Conservation (phyloP, 441 rosid species). For the Mallotus repandus region DNA sequence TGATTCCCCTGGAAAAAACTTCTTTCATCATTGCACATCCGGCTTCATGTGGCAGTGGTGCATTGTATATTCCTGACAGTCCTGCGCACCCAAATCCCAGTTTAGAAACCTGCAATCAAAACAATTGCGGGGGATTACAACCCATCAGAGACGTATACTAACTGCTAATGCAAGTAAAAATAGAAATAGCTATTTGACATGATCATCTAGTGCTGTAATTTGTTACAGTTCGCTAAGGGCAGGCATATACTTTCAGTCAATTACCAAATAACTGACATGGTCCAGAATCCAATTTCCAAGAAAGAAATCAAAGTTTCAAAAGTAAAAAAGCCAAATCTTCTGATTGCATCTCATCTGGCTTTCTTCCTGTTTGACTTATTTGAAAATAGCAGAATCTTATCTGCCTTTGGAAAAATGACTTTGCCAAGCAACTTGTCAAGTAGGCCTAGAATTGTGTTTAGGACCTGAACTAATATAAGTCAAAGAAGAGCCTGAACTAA, state of each 20-base stretch:
- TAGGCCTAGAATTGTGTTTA: background rate
- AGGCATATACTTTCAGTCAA: too few species aligned
- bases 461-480: background rate
- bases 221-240: too few species aligned
- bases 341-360: background rate
- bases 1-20: slow-evolving; percentile 39
- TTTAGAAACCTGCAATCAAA: slow-evolving; percentile 41
- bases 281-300: too few species aligned
- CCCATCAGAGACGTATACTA: background rate
- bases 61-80: slow-evolving; percentile 40
- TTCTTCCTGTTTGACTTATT: background rate
- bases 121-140: background rate
- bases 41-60: slow-evolving; percentile 50
- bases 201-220: too few species aligned
- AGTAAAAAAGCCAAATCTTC: background rate
- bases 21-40: slow-evolving; percentile 42
- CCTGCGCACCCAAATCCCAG: slow-evolving; percentile 51
- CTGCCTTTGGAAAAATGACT: background rate
- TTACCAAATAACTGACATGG: too few species aligned
- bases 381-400: background rate
- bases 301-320: background rate
- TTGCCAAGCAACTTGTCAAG: background rate
- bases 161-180: background rate
- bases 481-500: background rate
- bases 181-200: background rate